Conservation (phyloP, 2,329 filamentous ascomycete genomes). For the Fonsecaea nubica region DNA sequence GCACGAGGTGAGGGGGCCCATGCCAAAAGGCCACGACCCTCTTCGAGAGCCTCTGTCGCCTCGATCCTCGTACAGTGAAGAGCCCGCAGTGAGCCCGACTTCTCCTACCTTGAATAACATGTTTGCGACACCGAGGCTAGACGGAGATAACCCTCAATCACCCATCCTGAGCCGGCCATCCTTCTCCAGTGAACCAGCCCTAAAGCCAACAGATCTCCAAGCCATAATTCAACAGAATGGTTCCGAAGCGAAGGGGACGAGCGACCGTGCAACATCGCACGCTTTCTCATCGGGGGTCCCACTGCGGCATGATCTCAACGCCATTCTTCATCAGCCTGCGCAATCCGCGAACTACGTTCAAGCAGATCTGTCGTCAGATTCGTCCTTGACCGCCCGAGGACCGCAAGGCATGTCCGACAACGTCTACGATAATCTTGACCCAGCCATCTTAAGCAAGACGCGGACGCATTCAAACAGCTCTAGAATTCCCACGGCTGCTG, state of each 20-base stretch:
- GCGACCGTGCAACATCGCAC: conserved; percentile 40
- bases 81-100: conserved; percentile 14
- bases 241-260: conserved; percentile 32
- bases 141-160: conserved; percentile 17
- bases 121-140: conserved; percentile 27
- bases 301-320: conserved; percentile 9
- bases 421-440: conserved; percentile 41
- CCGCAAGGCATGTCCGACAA: conserved; percentile 40
- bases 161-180: conserved; percentile 17
- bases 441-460: conserved; percentile 39
- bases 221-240: conserved; percentile 20
- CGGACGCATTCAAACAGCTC: conserved; percentile 15
- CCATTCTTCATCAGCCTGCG: conserved; percentile 9
- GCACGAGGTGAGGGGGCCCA: conserved; percentile 62
- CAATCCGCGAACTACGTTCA: conserved; percentile 30
- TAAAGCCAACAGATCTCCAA: conserved; percentile 23
- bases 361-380: conserved; percentile 1
- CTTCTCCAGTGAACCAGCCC: conserved; percentile 24
- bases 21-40: conserved; percentile 27
- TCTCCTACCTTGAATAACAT: conserved; percentile 25
- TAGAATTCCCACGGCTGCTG: conserved; percentile 25
- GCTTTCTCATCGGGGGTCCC: not conserved
- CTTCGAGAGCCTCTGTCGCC: conserved; percentile 38
- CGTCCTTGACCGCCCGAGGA: conserved; percentile 30
- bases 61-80: conserved; percentile 29